Evolutionary conservation across 225 moss, liverwort and hornwort species (phyloP).

Genomic region (Climacium dendroides): DNA sequence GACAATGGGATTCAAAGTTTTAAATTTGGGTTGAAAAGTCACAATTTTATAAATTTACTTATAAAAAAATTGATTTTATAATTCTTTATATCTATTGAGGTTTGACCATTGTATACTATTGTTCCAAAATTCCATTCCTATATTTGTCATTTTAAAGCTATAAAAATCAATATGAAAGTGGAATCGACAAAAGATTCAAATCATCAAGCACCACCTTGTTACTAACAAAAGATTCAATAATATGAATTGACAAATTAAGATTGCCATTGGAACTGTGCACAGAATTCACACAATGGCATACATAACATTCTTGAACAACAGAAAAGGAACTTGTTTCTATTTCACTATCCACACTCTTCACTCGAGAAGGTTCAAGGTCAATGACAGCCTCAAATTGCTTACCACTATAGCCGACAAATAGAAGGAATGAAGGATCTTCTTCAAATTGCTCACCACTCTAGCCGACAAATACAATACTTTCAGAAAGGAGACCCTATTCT

Average conservation of each 20-base stretch:
- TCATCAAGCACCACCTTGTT: accelerated
- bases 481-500: accelerated
- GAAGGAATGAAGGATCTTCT: background rate
- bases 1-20: background rate
- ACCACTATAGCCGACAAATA: too few relatives aligned
- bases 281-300: background rate
- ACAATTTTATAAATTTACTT: too few relatives aligned
- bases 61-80: too few relatives aligned
- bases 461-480: accelerated
- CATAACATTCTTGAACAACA: background rate
- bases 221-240: background rate
- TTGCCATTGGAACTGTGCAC: accelerated
- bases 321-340: background rate
- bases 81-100: background rate
- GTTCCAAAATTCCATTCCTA: background rate
- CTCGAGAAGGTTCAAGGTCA: accelerated
- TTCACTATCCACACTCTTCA: too few relatives aligned
- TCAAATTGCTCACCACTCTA: accelerated
- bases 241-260: background rate
- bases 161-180: too few relatives aligned
- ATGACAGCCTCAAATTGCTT: accelerated
- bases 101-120: too few relatives aligned
- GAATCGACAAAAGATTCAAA: too few relatives aligned
- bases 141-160: background rate
- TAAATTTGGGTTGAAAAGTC: background rate